Base-by-base conservation (phyloP, 257 asterid genomes). In the Prunella vulgaris region DNA sequence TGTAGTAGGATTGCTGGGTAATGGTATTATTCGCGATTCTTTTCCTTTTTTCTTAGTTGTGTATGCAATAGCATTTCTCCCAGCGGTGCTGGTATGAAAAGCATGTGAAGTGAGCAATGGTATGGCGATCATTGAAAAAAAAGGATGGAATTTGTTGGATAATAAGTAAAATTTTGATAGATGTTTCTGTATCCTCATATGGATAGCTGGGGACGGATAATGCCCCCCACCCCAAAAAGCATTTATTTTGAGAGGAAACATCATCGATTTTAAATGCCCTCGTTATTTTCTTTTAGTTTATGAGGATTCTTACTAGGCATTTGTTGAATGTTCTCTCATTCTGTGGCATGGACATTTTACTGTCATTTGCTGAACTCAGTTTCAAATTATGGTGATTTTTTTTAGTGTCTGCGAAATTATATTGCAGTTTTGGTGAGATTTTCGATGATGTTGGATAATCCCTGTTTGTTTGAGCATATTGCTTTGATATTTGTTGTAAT, bases 251-350 rank as follows among this genome's bases (percentile, higher is more conserved):
- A 17, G 68, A 37, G 10, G 33, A 17, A 9, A 12, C 4, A 33
- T 57, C 22, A n/a, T 33, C 6, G 24, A n/a, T 58, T 58, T 58
- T 58, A 30, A 49, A 5, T 18, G 49, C 30, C 56, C 15, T 13
- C 57, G 51, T 44, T 27, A 33, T 7, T 42, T 40, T 58, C 61
- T 21, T 53, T 58, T n/a, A 33, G 66, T 38, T 51, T n/a, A n/a
- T n/a, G n/a, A n/a, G n/a, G n/a, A n/a, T n/a, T n/a, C n/a, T 42
- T 30, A 69, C 53, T 15, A 17, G 38, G 28, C 54, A 20, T 52
- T 68, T 21, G 7, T 27, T 68, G 52, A 60, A 8, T n/a, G n/a
- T 60, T 62, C 28, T 64, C 22, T 52, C 49, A 10, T 57, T 76
- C n/a, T 17, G 70, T 38, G 25, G 58, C 15, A 10, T 42, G 49